Base-by-base conservation (phyloP, 1,139 yeast genomes). In the Yamadazyma kanchanaburiensis region DNA sequence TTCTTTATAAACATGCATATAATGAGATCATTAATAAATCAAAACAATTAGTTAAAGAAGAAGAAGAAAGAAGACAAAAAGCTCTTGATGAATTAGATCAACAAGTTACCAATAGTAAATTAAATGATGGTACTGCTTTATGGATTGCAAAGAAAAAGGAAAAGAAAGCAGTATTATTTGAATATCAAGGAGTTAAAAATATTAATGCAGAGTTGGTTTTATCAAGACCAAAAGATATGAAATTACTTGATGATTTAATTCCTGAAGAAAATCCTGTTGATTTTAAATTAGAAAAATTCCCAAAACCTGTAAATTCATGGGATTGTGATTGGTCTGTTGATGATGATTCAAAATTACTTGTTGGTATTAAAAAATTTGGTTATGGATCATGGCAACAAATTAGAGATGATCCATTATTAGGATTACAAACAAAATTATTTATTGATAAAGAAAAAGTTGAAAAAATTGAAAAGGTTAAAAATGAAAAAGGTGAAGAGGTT, bases 351-450 rank as follows among this genome's bases (percentile, higher is more conserved):
- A 83, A 80, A 78, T 66, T 94, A 32, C 58, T 94, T 40, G 77
- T 84, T 24, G 99, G 99, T 41, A 84, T 91, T 19, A 74, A 77
- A 51, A 88, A 87, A 55, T 87, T 89, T 57, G 99, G 99, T 0
- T 91, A 87, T 51, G 98, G 98, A 13, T 82, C 95, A 1, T 94
- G 98, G 98, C 58, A 74, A 6, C 89, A 85, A 52, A 89, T 94
- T 27, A 69, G 98, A 51, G 98, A 91, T 58, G 98, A 94, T 59
- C 97, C 98, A 1, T 73, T 86, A 34, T 69, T 94, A 37, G 94
- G 91, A 10, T 68, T 94, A 42, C 86, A 88, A 39, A 87, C 87
- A 46, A 89, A 86, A 60, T 60, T 89, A 40, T 89, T 77, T 50
- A 66, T 89, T 45, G 86, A 74, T 9, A 40, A 38, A 25, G 42